Conservation (phyloP, 73 alveolate species). For the Paramecium pentaurelia region DNA sequence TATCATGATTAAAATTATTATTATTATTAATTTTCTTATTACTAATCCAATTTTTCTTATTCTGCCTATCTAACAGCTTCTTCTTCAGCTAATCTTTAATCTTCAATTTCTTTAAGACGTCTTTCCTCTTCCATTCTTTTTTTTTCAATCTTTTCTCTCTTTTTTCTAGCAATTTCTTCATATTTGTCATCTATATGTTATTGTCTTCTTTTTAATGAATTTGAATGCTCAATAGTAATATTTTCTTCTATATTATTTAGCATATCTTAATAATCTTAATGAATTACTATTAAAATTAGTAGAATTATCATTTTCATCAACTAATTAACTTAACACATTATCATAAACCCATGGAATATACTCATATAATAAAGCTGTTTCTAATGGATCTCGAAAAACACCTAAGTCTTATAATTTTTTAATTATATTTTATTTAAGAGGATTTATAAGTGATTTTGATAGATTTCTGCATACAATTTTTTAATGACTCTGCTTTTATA, state of each 20-base stretch:
- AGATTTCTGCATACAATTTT: constrained; percentile 31
- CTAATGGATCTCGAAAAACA: constrained; percentile 41
- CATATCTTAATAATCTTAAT: background rate
- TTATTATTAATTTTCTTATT: background rate
- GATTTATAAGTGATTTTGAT: constrained; percentile 20
- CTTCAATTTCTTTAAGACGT: constrained; percentile 23
- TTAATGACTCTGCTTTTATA: constrained; percentile 26
- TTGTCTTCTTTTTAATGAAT: background rate
- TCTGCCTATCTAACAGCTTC: background rate
- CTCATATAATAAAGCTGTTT: constrained; percentile 25
- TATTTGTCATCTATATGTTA: background rate
- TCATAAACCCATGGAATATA: constrained; percentile 54
- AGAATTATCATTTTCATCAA: background rate
- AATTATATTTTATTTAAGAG: constrained; percentile 20
- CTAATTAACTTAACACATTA: constrained; percentile 20
- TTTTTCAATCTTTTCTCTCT: background rate
- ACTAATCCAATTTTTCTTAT: background rate
- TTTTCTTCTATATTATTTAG: background rate
- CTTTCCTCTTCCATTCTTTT: constrained; percentile 26
- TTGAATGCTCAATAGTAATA: background rate
- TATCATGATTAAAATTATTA: background rate
- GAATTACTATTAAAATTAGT: background rate
- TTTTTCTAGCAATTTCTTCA: constrained; percentile 14
- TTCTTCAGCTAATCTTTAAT: constrained; percentile 25
- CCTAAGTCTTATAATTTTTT: constrained; percentile 29